A percentile compares a stretch with the other conserved stretches of the same genome.
phyloP scores from a whole-genome alignment of 345 rosid genomes.

The Brassica cretica region DNA sequence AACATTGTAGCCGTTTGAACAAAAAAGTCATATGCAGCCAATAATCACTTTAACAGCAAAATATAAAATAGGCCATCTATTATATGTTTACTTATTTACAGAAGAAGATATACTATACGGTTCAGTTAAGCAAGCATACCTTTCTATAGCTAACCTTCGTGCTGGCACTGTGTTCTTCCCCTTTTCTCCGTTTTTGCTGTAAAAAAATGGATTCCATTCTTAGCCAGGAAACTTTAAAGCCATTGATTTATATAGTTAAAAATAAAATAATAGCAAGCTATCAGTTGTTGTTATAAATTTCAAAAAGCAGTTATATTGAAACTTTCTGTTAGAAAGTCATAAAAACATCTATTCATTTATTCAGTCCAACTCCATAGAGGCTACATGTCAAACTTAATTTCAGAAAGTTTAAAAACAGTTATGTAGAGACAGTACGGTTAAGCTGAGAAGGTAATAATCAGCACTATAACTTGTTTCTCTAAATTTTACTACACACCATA shows the following conservation, averaged over 20 bases:
- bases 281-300: neutral
- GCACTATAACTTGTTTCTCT: neutral
- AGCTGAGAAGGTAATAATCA: neutral
- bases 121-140: neutral
- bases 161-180: neutral
- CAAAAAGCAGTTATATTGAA: neutral
- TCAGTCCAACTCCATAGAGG: constrained; percentile 5
- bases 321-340: constrained; percentile 11
- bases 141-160: neutral
- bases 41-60: neutral
- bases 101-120: neutral
- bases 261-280: neutral
- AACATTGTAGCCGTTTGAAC: neutral
- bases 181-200: neutral
- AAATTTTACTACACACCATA: neutral
- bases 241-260: neutral
- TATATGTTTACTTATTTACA: neutral
- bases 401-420: neutral
- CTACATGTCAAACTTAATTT: neutral
- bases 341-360: constrained; percentile 1
- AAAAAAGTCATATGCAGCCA: neutral
- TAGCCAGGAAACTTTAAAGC: neutral
- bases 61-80: neutral
- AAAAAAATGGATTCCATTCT: neutral
- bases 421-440: neutral